Conservation (phyloP, 306 rosid genomes). For the Gynostemma pentaphyllum region DNA sequence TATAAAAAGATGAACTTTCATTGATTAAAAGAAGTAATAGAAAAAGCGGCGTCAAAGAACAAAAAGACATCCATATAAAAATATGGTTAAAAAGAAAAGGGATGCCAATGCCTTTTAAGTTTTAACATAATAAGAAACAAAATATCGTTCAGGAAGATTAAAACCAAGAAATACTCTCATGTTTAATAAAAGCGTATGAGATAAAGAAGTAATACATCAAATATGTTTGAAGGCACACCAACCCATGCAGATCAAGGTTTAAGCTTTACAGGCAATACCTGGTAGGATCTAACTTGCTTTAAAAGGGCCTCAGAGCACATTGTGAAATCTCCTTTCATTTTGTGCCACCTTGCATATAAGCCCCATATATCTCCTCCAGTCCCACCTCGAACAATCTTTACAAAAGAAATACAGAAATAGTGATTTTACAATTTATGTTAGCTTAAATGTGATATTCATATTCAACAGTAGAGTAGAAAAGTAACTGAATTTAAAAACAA, state of each 20-base stretch:
- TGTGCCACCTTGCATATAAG: conserved; percentile 90
- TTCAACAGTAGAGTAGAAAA: background rate
- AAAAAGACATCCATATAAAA: background rate
- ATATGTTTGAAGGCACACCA: background rate
- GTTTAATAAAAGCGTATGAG: background rate
- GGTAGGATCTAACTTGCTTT: conserved; percentile 93
- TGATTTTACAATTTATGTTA: background rate
- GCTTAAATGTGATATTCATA: background rate
- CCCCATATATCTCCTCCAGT: conserved; percentile 73
- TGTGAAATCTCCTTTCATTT: conserved; percentile 60
- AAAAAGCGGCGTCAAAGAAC: too few relatives aligned
- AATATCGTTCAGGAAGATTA: background rate
- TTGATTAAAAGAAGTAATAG: too few relatives aligned
- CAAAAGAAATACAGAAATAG: conserved; percentile 12
- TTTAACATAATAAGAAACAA: background rate
- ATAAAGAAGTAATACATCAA: background rate
- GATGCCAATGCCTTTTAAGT: background rate
- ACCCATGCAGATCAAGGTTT: background rate
- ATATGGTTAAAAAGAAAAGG: background rate
- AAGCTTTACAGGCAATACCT: conserved; percentile 38
- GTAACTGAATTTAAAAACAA: background rate
- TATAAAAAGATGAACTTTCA: too few relatives aligned
- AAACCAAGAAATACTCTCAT: background rate
- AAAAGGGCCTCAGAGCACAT: conserved; percentile 92
- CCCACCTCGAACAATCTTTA: conserved; percentile 65